Evolutionary conservation across 768 basidiomycete genomes (phyloP).

Genomic region (Lyophyllum decastes): DNA sequence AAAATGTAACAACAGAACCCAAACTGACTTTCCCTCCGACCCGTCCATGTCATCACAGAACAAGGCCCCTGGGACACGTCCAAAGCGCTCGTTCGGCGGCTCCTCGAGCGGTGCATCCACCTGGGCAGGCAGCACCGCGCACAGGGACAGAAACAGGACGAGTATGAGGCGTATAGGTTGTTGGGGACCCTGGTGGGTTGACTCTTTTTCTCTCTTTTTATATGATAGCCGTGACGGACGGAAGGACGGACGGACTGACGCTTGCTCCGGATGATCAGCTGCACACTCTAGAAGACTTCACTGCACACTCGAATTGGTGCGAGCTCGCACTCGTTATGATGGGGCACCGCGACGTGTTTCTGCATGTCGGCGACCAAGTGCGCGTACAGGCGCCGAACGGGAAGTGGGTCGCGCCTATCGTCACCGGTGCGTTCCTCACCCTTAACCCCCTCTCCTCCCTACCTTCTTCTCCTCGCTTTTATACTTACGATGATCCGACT

Average conservation of each 20-base stretch:
- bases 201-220: not conserved
- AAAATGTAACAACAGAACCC: too few relatives aligned
- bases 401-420: constrained; percentile 74
- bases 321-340: constrained; percentile 76
- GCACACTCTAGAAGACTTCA: constrained; percentile 84
- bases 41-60: too few relatives aligned
- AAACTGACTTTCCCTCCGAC: too few relatives aligned
- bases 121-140: constrained; percentile 66
- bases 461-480: too few relatives aligned
- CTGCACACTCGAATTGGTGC: constrained; percentile 90
- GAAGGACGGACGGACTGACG: too few relatives aligned
- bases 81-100: constrained; percentile 72
- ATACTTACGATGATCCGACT: too few relatives aligned
- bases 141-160: constrained; percentile 60
- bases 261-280: constrained; percentile 38
- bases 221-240: too few relatives aligned
- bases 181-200: constrained; percentile 62
- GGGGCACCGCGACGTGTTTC: constrained; percentile 78
- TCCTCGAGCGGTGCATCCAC: constrained; percentile 77
- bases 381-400: constrained; percentile 76
- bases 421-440: constrained; percentile 67
- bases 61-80: constrained; percentile 87
- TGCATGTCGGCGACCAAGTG: constrained; percentile 83
- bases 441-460: too few relatives aligned
- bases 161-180: constrained; percentile 79